phyloP scores from a whole-genome alignment of 1,139 yeast genomes.

The Sugiyamaella castrensis region DNA sequence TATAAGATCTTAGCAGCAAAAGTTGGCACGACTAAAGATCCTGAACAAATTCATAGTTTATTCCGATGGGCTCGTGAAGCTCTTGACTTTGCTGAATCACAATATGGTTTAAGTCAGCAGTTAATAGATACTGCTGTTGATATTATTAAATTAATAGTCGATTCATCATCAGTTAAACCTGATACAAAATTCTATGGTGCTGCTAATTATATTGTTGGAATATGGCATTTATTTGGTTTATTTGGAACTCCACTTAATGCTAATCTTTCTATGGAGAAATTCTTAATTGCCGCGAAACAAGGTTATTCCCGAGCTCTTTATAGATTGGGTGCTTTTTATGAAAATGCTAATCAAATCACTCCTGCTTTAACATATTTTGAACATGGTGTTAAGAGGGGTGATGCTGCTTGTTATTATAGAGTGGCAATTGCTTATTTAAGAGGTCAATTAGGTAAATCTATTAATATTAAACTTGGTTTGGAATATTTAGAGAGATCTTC shows the following conservation, averaged over 20 bases:
- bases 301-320: conserved; percentile 39
- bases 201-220: conserved; percentile 33
- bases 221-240: conserved; percentile 35
- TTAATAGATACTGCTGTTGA: conserved; percentile 30
- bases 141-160: conserved; percentile 28
- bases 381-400: conserved; percentile 35
- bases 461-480: conserved; percentile 32
- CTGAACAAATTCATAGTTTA: conserved; percentile 17
- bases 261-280: conserved; percentile 31
- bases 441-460: conserved; percentile 35
- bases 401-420: conserved; percentile 39
- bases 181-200: conserved; percentile 30
- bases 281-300: conserved; percentile 33
- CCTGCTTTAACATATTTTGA: conserved; percentile 35
- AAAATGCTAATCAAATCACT: conserved; percentile 31
- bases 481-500: conserved; percentile 33
- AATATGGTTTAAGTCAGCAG: conserved; percentile 29
- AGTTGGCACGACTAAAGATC: neutral
- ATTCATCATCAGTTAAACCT: conserved; percentile 11
- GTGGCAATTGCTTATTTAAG: conserved; percentile 38
- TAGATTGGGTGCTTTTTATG: conserved; percentile 38
- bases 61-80: conserved; percentile 39
- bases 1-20: conserved; percentile 14
- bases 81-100: conserved; percentile 33
- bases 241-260: conserved; percentile 25